Evolutionary conservation across 495 filamentous ascomycete genomes (phyloP), one percentile per base, ranked within the genome.

Genomic region (Xylaria grammica): DNA sequence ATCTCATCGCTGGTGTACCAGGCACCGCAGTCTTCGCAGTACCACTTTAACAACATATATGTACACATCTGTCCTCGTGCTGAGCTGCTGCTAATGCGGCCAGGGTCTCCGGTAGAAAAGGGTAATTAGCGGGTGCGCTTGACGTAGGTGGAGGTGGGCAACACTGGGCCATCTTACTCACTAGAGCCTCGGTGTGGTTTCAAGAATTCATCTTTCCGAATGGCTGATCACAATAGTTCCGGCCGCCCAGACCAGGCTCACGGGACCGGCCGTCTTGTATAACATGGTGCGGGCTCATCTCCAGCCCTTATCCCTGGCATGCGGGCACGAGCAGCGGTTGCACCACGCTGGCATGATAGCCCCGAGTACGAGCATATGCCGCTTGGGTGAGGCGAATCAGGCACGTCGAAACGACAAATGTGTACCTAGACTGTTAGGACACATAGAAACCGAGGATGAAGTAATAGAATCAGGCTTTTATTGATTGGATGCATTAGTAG

Each of bases 1-100:
- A 74, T 70, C 57, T 70, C 67, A 62, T 74, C 72, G 51, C 72
- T 74, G 20, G 72, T 74, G 63, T 74, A 74, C 72, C 72, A 74
- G 66, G 72, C 72, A 65, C 72, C 72, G 38, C 72, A 74, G 26
- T 72, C 72, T 32, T 72, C 72, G 59, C 72, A 74, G 69, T 72
- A 74, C 72, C 72, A 74, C 64, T 68, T 72, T 4, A 74, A 59
- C 45, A 72, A 38, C 69, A 74, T 68, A 30, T 72, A 74, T 30
- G 40, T 63, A 46, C 72, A 74, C 72, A 74, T 74, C 52, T 56
- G 48, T 44, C 27, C 38, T 62, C 26, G 45, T 40, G 19, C 30
- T 30, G 22, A 24, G 7, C 24, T 49, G 40, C 62, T 63, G 27
- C 40, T 20, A 2, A 42, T 58, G 30, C 62, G 30, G 34, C 48